Conservation (phyloP, 768 basidiomycete genomes). For the Nidula microcarpa region DNA sequence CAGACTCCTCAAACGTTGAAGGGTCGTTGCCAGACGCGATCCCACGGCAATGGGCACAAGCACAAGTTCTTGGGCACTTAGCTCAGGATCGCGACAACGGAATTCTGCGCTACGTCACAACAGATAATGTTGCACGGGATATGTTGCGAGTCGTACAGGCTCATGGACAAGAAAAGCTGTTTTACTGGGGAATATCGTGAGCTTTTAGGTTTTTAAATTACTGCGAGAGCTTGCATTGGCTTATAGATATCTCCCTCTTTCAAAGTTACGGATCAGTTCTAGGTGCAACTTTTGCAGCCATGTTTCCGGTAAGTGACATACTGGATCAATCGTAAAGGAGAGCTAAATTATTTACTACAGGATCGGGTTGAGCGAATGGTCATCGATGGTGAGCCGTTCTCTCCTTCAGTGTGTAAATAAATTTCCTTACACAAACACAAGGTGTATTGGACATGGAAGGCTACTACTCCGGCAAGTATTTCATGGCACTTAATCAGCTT, state of each 20-base stretch:
- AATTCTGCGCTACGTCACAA: slow-evolving; percentile 26
- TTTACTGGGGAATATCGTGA: slow-evolving; percentile 25
- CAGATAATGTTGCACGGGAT: slow-evolving; percentile 33
- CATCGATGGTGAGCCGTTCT: slow-evolving; percentile 21
- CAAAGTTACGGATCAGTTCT: slow-evolving; percentile 20
- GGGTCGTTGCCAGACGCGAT: slow-evolving; percentile 16
- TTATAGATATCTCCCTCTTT: background rate
- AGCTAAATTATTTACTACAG: slow-evolving; percentile 10
- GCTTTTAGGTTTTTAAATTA: background rate
- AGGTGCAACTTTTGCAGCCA: slow-evolving; percentile 25
- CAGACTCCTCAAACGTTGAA: slow-evolving; percentile 13
- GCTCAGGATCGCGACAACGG: slow-evolving; percentile 22
- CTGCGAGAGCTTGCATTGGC: background rate
- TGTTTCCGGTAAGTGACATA: slow-evolving; percentile 23
- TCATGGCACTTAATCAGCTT: no score
- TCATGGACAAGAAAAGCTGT: slow-evolving; percentile 25
- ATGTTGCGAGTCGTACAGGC: slow-evolving; percentile 31
- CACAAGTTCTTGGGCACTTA: slow-evolving; percentile 23
- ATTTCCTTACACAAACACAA: no score
- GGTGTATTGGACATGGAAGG: slow-evolving; percentile 33
- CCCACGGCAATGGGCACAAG: slow-evolving; percentile 25
- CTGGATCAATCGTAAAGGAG: background rate
- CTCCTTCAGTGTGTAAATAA: no score
- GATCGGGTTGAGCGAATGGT: slow-evolving; percentile 33
- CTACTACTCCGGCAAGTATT: slow-evolving; percentile 16